Conservation (phyloP, 805 yeast species). For the Sporopachydermia quercuum region DNA sequence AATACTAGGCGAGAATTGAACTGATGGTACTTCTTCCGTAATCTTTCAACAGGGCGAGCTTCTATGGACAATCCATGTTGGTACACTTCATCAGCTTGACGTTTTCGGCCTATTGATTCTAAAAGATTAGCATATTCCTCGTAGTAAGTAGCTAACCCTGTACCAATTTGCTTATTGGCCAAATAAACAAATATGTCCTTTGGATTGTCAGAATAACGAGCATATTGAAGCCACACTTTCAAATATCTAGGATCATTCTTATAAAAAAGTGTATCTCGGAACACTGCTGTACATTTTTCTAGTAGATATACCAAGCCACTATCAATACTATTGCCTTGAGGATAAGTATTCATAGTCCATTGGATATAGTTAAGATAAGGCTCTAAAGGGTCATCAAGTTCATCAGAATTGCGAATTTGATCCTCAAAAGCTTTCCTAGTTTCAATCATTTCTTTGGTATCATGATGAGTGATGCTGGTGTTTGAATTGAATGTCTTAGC, state of each 20-base stretch:
- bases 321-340: slow-evolving; percentile 45
- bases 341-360: slow-evolving; percentile 53
- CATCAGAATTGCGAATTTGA: slow-evolving; percentile 34
- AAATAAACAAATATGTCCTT: slow-evolving; percentile 57
- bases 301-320: slow-evolving; percentile 52
- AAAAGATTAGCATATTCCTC: slow-evolving; percentile 61
- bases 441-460: slow-evolving; percentile 16
- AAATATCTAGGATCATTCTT: slow-evolving; percentile 74
- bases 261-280: slow-evolving; percentile 50
- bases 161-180: slow-evolving; percentile 59
- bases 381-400: slow-evolving; percentile 73
- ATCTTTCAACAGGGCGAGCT: slow-evolving; percentile 51
- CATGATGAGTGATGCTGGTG: slow-evolving; percentile 11
- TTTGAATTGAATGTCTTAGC: slow-evolving; percentile 24
- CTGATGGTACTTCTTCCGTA: slow-evolving; percentile 26
- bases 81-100: slow-evolving; percentile 47
- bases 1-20: slow-evolving; percentile 27
- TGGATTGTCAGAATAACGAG: slow-evolving; percentile 52
- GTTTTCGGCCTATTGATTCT: slow-evolving; percentile 31
- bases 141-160: slow-evolving; percentile 50
- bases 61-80: slow-evolving; percentile 37
- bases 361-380: slow-evolving; percentile 55
- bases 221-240: slow-evolving; percentile 68
- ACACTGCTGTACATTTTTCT: slow-evolving; percentile 57
- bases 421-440: slow-evolving; percentile 36